phyloP scores from a whole-genome alignment of 805 yeast genomes.

The Candida oleophila region DNA sequence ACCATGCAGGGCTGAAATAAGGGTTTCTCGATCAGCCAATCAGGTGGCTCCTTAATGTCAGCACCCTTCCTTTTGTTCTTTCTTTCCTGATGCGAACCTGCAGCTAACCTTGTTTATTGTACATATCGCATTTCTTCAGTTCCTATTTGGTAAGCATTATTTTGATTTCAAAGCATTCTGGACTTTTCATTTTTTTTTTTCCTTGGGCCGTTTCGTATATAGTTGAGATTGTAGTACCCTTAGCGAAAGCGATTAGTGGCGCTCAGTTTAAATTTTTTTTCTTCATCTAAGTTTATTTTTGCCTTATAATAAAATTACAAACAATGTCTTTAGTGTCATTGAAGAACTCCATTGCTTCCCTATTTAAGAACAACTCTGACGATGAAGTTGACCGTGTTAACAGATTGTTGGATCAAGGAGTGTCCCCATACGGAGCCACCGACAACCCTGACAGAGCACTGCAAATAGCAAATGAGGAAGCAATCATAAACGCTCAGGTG shows the following conservation, averaged over 20 bases:
- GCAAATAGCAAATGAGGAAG: slow-evolving; percentile 36
- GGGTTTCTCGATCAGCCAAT: too few relatives aligned
- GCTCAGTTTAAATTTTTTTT: too few relatives aligned
- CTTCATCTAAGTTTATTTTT: too few relatives aligned
- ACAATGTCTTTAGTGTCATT: slow-evolving; percentile 33
- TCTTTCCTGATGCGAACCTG: neutral
- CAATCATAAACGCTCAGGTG: slow-evolving; percentile 29
- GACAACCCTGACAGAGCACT: slow-evolving; percentile 32
- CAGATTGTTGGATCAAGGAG: slow-evolving; percentile 29
- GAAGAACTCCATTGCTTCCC: slow-evolving; percentile 32
- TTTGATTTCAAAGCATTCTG: neutral
- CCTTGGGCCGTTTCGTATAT: neutral
- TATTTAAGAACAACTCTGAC: slow-evolving; percentile 26
- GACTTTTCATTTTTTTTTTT: neutral
- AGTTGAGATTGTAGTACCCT: neutral
- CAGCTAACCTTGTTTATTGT: neutral
- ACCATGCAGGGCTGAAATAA: too few relatives aligned
- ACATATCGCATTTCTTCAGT: neutral
- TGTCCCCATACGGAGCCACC: slow-evolving; percentile 38
- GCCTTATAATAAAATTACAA: too few relatives aligned
- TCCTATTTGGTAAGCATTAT: neutral
- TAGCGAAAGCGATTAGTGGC: too few relatives aligned
- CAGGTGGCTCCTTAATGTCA: too few relatives aligned
- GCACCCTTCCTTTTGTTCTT: neutral
- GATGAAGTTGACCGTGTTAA: slow-evolving; percentile 32